Evolutionary conservation across 495 filamentous ascomycete species (phyloP), one percentile per base, ranked within the genome.

Genomic region (Neurospora sp.): DNA sequence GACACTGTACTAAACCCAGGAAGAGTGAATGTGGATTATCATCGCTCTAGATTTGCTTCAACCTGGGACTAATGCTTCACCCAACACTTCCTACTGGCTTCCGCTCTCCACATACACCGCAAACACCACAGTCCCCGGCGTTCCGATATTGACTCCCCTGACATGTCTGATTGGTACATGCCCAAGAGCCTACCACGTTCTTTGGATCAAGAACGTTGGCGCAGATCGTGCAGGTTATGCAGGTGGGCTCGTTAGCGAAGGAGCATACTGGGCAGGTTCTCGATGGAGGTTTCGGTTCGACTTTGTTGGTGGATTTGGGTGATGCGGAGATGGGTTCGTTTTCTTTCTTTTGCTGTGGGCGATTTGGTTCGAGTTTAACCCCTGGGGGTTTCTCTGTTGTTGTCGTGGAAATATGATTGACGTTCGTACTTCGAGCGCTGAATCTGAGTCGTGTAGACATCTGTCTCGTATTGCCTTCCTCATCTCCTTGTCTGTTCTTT

Each of bases 81-180:
- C 53, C 53, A 18, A 8, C n/a, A 48, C 44, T 35, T 65, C 27
- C 53, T 37, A 27, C 27, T 35, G 12, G 53, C 74, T 68, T 83
- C 69, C 83, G 82, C 41, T 79, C 79, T 18, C 90, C 89, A 77
- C 91, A 94, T 35, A 91, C 80, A 22, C 90, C 91, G 77, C 92
- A 94, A 9, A 88, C 75, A 18, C 87, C 89, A 40, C 82, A 87
- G 77, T 93, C 91, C 2, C 84, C 85, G 3, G 90, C 84, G 75
- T 93, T 94, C 68, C 88, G 72, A 77, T 92, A 93, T 9, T 75
- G 40, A 40, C 82, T 85, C 40, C 82, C 86, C 70, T 78, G 76
- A 76, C 91, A 92, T 3, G 79, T 75, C 16, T 76, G 74, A 76
- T 86, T 88, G 22, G 75, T 76, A 76, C 92, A 93, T 40, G 81